A percentile compares a stretch with the other conserved stretches of the same genome.
These are phyloP conservation scores for Alloteropsis angusta DNA, from an alignment of 202 grass and related monocot genomes.

Conservation along the genomic window DNA sequence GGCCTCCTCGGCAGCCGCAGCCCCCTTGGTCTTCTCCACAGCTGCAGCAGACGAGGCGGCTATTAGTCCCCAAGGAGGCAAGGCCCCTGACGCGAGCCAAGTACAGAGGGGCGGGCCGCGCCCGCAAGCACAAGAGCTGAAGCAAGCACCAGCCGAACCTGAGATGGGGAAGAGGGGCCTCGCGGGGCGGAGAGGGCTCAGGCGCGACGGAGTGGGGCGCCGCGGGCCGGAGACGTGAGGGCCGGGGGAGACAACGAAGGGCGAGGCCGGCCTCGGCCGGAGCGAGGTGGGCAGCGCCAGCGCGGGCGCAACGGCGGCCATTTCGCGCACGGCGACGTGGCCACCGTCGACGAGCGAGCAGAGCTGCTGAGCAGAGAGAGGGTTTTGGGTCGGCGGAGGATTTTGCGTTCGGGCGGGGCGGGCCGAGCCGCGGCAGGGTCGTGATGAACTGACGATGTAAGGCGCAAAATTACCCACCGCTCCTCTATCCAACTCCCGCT, in stretches of 20 bases:
- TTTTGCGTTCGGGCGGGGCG: neutral
- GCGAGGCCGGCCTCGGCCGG: neutral
- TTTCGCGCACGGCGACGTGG: neutral
- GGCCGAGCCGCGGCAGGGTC: neutral
- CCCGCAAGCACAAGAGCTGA: neutral
- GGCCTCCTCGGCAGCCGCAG: neutral
- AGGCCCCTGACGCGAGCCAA: neutral
- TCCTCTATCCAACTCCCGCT: neutral
- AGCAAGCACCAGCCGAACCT: conserved; percentile 23
- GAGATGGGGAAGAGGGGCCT: conserved; percentile 19
- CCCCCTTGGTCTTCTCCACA: conserved; percentile 23
- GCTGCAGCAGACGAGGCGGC: conserved; percentile 13
- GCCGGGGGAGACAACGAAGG: neutral
- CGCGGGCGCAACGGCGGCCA: conserved; percentile 18
- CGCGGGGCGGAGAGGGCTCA: neutral
- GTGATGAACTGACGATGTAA: neutral
- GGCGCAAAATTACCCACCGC: neutral
- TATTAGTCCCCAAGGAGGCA: neutral
- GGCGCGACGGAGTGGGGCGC: neutral
- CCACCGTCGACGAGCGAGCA: neutral
- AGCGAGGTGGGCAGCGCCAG: conserved; percentile 12
- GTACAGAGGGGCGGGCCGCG: neutral
- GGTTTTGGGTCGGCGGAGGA: neutral
- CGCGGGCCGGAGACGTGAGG: neutral
- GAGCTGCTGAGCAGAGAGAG: neutral